Evolutionary conservation across 2,329 filamentous ascomycete genomes (phyloP).

Genomic region (Ascochyta koolunga): DNA sequence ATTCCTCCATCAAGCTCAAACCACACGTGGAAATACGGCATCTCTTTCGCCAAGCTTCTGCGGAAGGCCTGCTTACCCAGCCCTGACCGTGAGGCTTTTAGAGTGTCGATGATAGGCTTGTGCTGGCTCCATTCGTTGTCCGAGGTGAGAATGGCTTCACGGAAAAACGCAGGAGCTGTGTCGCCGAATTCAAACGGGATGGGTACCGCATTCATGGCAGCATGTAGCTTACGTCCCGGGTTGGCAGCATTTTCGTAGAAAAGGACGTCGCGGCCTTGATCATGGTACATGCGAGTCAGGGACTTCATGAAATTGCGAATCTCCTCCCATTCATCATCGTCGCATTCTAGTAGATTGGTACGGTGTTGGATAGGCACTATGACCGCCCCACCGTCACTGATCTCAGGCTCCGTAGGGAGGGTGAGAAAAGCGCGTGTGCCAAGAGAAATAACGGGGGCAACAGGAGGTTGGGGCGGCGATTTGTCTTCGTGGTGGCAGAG

Average conservation of each 20-base stretch:
- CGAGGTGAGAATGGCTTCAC: constrained; percentile 84
- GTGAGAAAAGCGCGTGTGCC: constrained; percentile 88
- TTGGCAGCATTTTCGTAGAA: constrained; percentile 97
- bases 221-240: constrained; percentile 79
- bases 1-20: constrained; percentile 90
- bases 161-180: constrained; percentile 92
- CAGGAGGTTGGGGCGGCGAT: constrained; percentile 66
- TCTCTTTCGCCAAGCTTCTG: constrained; percentile 84
- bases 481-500: constrained; percentile 92
- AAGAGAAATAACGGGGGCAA: constrained; percentile 85
- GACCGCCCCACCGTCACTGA: constrained; percentile 81
- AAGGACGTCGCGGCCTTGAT: constrained; percentile 87
- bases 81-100: constrained; percentile 67
- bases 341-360: constrained; percentile 91
- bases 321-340: constrained; percentile 99
- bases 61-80: constrained; percentile 83
- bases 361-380: constrained; percentile 90
- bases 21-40: constrained; percentile 98
- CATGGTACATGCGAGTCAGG: constrained; percentile 90
- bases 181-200: constrained; percentile 91
- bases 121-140: constrained; percentile 98
- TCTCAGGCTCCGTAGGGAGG: constrained; percentile 85
- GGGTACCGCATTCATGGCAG: constrained; percentile 83
- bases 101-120: constrained; percentile 89
- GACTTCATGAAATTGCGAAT: constrained; percentile 99